Conservation (phyloP, 208 protist species). For the Balamuthia mandrillaris region DNA sequence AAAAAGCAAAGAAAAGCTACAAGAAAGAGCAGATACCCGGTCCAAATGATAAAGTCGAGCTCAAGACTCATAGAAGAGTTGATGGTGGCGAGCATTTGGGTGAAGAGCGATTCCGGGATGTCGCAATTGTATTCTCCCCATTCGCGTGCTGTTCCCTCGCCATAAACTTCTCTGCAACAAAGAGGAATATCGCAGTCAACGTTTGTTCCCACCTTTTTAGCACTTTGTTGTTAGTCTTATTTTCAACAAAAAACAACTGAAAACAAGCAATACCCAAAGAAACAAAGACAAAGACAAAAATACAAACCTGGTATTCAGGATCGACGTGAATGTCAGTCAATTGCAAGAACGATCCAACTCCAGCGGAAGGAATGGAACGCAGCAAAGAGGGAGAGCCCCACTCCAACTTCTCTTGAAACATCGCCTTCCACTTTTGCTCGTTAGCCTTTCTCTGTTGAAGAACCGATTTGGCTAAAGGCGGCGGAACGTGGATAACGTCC, state of each 20-base stretch:
- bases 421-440: background rate
- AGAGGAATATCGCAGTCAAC: background rate
- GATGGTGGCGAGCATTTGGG: background rate
- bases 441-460: background rate
- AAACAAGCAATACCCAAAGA: background rate
- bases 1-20: background rate
- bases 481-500: background rate
- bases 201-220: background rate
- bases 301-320: background rate
- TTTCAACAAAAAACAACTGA: background rate
- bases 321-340: constrained; percentile 22
- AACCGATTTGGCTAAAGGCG: background rate
- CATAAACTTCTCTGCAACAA: background rate
- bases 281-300: background rate
- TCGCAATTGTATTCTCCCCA: constrained; percentile 30
- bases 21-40: background rate
- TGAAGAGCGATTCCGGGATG: background rate
- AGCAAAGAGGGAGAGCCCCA: background rate
- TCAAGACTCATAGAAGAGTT: background rate
- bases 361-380: background rate
- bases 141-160: too few relatives aligned
- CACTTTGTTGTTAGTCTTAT: too few relatives aligned
- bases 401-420: background rate
- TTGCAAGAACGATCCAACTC: background rate
- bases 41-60: constrained; percentile 17